Evolutionary conservation across 1,284 basidiomycete genomes (phyloP).

Genomic region (Apiotrichum domesticum): DNA sequence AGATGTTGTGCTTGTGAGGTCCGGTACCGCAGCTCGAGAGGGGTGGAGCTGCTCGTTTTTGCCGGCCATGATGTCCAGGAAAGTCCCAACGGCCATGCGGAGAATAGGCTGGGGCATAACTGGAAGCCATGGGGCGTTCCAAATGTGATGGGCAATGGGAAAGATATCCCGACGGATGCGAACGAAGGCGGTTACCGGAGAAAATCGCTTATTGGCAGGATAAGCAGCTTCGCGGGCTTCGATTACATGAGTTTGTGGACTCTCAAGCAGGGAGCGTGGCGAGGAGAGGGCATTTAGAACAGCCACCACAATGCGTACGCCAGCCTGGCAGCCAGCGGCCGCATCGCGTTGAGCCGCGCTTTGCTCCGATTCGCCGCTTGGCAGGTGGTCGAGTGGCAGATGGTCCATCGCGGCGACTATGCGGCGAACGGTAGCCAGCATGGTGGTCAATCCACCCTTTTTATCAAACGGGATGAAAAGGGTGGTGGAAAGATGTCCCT

Average conservation of each 20-base stretch:
- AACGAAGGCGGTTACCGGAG: slow-evolving; percentile 68
- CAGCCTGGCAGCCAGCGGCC: slow-evolving; percentile 3
- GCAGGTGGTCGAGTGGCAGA: slow-evolving; percentile 37
- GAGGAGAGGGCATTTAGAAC: slow-evolving; percentile 72
- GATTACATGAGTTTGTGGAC: slow-evolving; percentile 61
- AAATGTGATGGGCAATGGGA: slow-evolving; percentile 64
- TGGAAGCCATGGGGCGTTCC: slow-evolving; percentile 78
- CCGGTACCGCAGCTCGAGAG: neutral
- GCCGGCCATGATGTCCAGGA: slow-evolving; percentile 74
- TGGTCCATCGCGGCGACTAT: slow-evolving; percentile 56
- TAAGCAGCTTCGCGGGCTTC: slow-evolving; percentile 18
- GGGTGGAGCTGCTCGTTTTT: slow-evolving; percentile 64
- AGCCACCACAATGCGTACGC: slow-evolving; percentile 54
- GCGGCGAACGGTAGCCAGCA: slow-evolving; percentile 58
- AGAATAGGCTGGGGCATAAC: slow-evolving; percentile 66
- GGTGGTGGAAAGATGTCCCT: slow-evolving; percentile 73
- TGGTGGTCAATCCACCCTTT: slow-evolving; percentile 63
- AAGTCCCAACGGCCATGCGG: slow-evolving; percentile 66
- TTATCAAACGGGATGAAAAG: slow-evolving; percentile 70
- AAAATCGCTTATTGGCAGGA: slow-evolving; percentile 65
- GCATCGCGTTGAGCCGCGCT: slow-evolving; percentile 59
- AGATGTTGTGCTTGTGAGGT: slow-evolving; percentile 19
- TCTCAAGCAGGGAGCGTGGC: slow-evolving; percentile 74
- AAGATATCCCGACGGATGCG: slow-evolving; percentile 66
- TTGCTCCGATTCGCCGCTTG: slow-evolving; percentile 50